Evolutionary conservation across 2,329 filamentous ascomycete species (phyloP).

Genomic region (Aureobasidium pullulans): DNA sequence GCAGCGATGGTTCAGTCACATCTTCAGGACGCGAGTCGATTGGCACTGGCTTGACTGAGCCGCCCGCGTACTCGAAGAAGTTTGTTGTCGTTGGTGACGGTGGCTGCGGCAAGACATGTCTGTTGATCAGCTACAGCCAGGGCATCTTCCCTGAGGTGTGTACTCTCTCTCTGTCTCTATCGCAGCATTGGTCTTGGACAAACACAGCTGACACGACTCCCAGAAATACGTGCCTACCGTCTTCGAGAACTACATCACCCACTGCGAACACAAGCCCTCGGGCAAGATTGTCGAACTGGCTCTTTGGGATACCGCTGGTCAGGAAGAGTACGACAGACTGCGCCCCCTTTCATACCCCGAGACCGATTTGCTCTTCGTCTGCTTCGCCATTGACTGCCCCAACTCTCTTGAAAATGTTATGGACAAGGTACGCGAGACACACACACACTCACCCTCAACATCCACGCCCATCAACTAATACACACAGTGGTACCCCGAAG

Average conservation of each 20-base stretch:
- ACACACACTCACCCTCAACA: conserved; percentile 16
- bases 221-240: conserved; percentile 99
- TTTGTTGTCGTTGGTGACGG: conserved; percentile 98
- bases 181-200: not conserved
- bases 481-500: conserved; percentile 91
- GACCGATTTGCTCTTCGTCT: conserved; percentile 95
- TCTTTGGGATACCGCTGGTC: conserved; percentile 95
- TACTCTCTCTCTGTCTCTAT: not conserved
- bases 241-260: conserved; percentile 99
- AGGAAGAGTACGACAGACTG: conserved; percentile 96
- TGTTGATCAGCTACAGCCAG: conserved; percentile 97
- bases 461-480: not conserved
- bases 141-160: conserved; percentile 94
- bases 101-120: conserved; percentile 96
- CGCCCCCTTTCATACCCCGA: conserved; percentile 95
- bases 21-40: conserved; percentile 73
- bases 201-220: conserved; percentile 14
- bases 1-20: conserved; percentile 85
- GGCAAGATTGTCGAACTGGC: conserved; percentile 95
- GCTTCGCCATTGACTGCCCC: conserved; percentile 97
- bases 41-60: conserved; percentile 79
- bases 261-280: conserved; percentile 77
- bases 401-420: conserved; percentile 97
- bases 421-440: conserved; percentile 67
- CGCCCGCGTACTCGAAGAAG: conserved; percentile 94